Evolutionary conservation across 2,329 filamentous ascomycete genomes (phyloP), one percentile per base, ranked within the genome.

Genomic region (Calonectria montana): DNA sequence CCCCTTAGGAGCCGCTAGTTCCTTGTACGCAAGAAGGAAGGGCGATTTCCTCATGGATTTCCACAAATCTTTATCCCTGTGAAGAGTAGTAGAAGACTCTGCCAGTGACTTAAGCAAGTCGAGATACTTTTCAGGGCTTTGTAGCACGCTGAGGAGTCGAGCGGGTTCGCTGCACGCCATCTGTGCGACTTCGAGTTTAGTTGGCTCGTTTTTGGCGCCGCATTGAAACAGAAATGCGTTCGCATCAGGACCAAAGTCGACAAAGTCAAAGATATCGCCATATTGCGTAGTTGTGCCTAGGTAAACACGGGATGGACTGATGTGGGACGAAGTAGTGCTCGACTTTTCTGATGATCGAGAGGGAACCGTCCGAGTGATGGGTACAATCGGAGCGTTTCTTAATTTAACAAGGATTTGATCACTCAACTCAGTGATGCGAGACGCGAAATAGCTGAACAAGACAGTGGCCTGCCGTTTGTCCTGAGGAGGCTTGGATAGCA

Each of bases 191-290:
- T 99, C 97, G 3, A 90, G 82, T 77, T 94, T 97, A 3, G 93
- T 97, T 4, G 97, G 97, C 82, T 99, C 96, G 74, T 91, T 92
- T 83, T 97, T 98, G 3, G 95, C 96, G 12, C 97, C 97, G 75
- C 96, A 94, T 73, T 94, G 94, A 77, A 95, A 90, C 21, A 99
- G 85, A 79, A 99, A 99, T 0, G 93, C 88, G 79, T 98, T 98
- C 2, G 94, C 96, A 80, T 96, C 92, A 39, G 88, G 86, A 0
- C 96, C 95, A 84, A 98, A 99, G 81, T 98, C 94, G 16, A 98
- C 96, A 83, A 98, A 99, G 81, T 98, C 95, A 76, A 99, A 98
- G 37, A 99, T 97, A 37, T 97, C 94, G 13, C 91, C 93, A 78
- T 97, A 99, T 9, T 87, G 88, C 2, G 85, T 82, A 7, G 89